phyloP scores from a whole-genome alignment of 805 yeast species.

The Zygoascus flipseniorum region DNA sequence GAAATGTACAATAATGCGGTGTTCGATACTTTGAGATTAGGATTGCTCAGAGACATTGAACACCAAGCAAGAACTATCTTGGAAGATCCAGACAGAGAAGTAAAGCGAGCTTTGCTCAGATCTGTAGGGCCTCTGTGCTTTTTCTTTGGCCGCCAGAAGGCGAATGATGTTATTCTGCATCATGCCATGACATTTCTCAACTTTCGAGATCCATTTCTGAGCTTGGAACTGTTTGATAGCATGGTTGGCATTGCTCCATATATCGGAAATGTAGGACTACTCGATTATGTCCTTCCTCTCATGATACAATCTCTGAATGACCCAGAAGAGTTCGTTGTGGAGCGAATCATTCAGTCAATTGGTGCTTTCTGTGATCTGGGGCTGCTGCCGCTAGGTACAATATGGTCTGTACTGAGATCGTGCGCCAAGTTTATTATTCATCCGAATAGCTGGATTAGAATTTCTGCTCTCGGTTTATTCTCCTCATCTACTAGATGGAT shows the following conservation, averaged over 20 bases:
- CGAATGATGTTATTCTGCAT: slow-evolving; percentile 81
- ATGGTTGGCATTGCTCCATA: slow-evolving; percentile 68
- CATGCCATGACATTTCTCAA: slow-evolving; percentile 88
- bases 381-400: slow-evolving; percentile 39
- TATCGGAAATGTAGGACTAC: slow-evolving; percentile 74
- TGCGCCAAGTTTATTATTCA: slow-evolving; percentile 59
- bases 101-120: slow-evolving; percentile 58
- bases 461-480: slow-evolving; percentile 53
- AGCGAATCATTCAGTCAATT: slow-evolving; percentile 55
- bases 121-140: slow-evolving; percentile 72
- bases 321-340: slow-evolving; percentile 72
- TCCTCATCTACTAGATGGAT: slow-evolving; percentile 54
- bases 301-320: slow-evolving; percentile 77
- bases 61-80: slow-evolving; percentile 54
- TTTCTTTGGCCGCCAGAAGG: slow-evolving; percentile 77
- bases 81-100: slow-evolving; percentile 59
- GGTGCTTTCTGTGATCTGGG: slow-evolving; percentile 51
- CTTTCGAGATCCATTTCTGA: slow-evolving; percentile 58
- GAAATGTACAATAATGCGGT: slow-evolving; percentile 20
- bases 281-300: slow-evolving; percentile 81
- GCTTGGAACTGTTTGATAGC: slow-evolving; percentile 63
- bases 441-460: slow-evolving; percentile 82
- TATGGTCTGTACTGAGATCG: slow-evolving; percentile 47
- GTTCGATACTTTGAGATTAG: slow-evolving; percentile 33
- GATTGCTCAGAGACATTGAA: slow-evolving; percentile 50